A percentile compares a stretch with the other conserved stretches of the same genome.
Evolutionary conservation across 2,329 filamentous ascomycete species (phyloP).

Genomic region (Exophiala calicioides): DNA sequence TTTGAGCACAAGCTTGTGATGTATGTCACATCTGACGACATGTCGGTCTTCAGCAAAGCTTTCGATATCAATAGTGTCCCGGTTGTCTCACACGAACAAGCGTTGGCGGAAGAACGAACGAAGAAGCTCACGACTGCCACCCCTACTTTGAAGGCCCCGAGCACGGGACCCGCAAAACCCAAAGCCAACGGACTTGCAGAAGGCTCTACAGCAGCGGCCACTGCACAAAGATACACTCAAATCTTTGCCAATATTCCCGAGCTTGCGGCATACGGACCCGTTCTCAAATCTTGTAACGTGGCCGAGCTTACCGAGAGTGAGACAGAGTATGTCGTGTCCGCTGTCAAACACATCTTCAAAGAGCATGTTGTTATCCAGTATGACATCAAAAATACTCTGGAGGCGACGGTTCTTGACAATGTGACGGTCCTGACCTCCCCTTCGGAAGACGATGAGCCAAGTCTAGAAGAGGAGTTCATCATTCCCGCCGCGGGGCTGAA

Average conservation of each 20-base stretch:
- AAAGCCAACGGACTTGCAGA: slow-evolving; percentile 69
- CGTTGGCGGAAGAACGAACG: slow-evolving; percentile 90
- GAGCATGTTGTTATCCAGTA: slow-evolving; percentile 95
- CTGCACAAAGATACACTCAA: slow-evolving; percentile 84
- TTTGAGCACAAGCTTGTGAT: slow-evolving; percentile 97
- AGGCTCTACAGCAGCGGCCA: slow-evolving; percentile 73
- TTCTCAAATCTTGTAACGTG: slow-evolving; percentile 85
- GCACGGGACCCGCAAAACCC: slow-evolving; percentile 73
- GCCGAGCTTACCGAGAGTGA: slow-evolving; percentile 95
- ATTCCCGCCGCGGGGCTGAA: slow-evolving; percentile 80
- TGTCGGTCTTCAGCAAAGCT: slow-evolving; percentile 76
- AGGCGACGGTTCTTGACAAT: slow-evolving; percentile 85
- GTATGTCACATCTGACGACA: slow-evolving; percentile 93
- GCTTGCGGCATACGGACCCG: slow-evolving; percentile 81
- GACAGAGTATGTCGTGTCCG: slow-evolving; percentile 92
- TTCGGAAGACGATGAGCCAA: slow-evolving; percentile 71
- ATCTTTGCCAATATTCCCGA: slow-evolving; percentile 88
- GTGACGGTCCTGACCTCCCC: slow-evolving; percentile 81
- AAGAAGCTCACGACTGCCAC: slow-evolving; percentile 95
- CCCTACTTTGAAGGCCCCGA: slow-evolving; percentile 90
- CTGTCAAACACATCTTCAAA: slow-evolving; percentile 97
- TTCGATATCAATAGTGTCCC: slow-evolving; percentile 93
- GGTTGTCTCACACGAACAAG: slow-evolving; percentile 91
- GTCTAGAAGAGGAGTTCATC: slow-evolving; percentile 81
- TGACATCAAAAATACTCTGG: slow-evolving; percentile 95